Percentiles rank a stretch among this genome's conserved stretches.
Conservation (phyloP, 768 basidiomycete genomes). For the Thelephora aurantiotincta region DNA sequence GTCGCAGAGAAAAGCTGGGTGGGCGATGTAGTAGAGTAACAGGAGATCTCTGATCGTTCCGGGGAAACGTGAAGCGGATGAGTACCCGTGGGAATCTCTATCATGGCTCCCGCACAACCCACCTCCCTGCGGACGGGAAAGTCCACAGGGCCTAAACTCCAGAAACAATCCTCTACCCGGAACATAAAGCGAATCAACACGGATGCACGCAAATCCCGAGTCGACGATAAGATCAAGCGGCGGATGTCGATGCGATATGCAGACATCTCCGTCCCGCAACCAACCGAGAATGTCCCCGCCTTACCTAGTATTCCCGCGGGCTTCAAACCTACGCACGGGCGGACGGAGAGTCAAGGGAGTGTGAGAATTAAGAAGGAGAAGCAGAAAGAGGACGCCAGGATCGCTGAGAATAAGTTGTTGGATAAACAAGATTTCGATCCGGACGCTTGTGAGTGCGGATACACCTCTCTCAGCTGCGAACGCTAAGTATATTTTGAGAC, state of each 20-base stretch:
- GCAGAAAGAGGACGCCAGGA: conserved; percentile 42
- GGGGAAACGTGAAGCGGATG: too few relatives aligned
- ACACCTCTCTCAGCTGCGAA: background rate
- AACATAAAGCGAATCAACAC: background rate
- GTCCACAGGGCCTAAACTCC: too few relatives aligned
- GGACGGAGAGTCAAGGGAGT: conserved; percentile 13
- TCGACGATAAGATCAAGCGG: conserved; percentile 90
- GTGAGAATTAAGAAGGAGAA: conserved; percentile 8
- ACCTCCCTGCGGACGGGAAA: too few relatives aligned
- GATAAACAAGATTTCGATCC: conserved; percentile 78
- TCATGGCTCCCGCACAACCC: too few relatives aligned
- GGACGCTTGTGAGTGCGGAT: conserved; percentile 57
- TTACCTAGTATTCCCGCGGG: conserved; percentile 42
- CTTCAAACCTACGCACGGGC: conserved; percentile 20
- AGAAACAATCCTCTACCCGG: too few relatives aligned
- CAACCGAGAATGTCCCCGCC: conserved; percentile 34
- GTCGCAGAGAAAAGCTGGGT: too few relatives aligned
- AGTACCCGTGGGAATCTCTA: too few relatives aligned
- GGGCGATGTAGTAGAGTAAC: too few relatives aligned
- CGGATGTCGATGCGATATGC: conserved; percentile 93
- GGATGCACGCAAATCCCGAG: conserved; percentile 28
- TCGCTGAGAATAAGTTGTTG: conserved; percentile 44
- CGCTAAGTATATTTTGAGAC: conserved; percentile 22
- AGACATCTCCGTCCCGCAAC: conserved; percentile 63
- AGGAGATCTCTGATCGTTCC: too few relatives aligned